phyloP scores from a whole-genome alignment of 1,284 basidiomycete species.

The Ustilago loliicola region DNA sequence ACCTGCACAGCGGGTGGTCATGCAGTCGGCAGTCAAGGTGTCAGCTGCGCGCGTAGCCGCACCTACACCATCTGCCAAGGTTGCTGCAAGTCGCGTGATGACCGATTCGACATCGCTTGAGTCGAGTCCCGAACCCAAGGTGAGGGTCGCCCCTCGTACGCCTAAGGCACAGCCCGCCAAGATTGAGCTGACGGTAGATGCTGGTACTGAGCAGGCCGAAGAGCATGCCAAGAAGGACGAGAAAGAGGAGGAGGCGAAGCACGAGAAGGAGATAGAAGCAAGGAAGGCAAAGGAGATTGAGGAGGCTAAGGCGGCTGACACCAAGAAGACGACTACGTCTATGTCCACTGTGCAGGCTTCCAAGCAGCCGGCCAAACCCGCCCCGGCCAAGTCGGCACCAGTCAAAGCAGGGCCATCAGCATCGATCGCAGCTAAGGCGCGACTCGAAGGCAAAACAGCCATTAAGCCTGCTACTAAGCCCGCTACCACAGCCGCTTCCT shows the following conservation, averaged over 20 bases:
- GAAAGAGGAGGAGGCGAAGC: neutral
- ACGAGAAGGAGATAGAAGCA: conserved; percentile 7
- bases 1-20: conserved; percentile 31
- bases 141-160: conserved; percentile 6
- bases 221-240: neutral
- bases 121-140: conserved; percentile 25
- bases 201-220: neutral
- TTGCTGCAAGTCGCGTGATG: conserved; percentile 18
- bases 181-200: neutral
- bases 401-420: conserved; percentile 20
- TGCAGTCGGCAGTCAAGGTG: conserved; percentile 32
- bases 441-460: conserved; percentile 20
- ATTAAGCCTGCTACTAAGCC: conserved; percentile 11
- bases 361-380: conserved; percentile 15
- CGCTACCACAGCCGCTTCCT: neutral
- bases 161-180: neutral
- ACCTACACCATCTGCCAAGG: conserved; percentile 38
- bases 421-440: conserved; percentile 31
- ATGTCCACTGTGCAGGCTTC: neutral
- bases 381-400: conserved; percentile 5
- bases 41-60: conserved; percentile 34
- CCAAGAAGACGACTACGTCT: conserved; percentile 8
- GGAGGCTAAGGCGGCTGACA: neutral
- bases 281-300: neutral
- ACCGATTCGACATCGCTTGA: neutral